These are phyloP conservation scores for Arthromyces matolae DNA, from an alignment of 768 basidiomycete genomes.

Conservation along the genomic window DNA sequence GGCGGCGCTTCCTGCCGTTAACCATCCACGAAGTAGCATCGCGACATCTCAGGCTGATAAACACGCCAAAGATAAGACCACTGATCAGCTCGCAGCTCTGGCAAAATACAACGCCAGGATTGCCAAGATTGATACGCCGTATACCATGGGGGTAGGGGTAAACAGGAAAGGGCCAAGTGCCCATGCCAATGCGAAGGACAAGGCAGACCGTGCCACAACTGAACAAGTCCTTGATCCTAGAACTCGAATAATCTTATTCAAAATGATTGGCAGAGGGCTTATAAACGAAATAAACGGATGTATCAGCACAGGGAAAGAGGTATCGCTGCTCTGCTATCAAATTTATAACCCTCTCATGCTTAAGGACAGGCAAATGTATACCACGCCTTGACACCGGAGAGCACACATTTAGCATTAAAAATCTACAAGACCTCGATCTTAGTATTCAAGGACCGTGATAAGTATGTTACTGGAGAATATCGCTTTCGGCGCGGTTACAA, in stretches of 20 bases:
- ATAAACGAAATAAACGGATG: slow-evolving; percentile 93
- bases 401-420: slow-evolving; percentile 81
- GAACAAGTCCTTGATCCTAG: slow-evolving; percentile 97
- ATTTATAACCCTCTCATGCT: not conserved
- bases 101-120: slow-evolving; percentile 76
- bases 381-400: slow-evolving; percentile 64
- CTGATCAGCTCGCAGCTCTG: slow-evolving; percentile 70
- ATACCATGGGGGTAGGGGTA: slow-evolving; percentile 65
- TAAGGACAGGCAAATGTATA: slow-evolving; percentile 87
- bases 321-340: slow-evolving; percentile 20
- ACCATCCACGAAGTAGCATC: slow-evolving; percentile 49
- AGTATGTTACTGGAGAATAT: slow-evolving; percentile 93
- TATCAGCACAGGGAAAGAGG: slow-evolving; percentile 98
- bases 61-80: slow-evolving; percentile 52
- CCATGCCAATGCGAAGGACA: slow-evolving; percentile 88
- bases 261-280: slow-evolving; percentile 90
- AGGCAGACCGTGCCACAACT: slow-evolving; percentile 92
- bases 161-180: slow-evolving; percentile 93
- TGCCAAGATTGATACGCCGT: slow-evolving; percentile 71
- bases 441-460: slow-evolving; percentile 95
- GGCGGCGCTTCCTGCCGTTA: slow-evolving; percentile 66
- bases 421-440: slow-evolving; percentile 99
- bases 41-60: slow-evolving; percentile 19
- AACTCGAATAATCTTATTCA: slow-evolving; percentile 91
- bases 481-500: slow-evolving; percentile 91